A percentile compares a stretch with the other conserved stretches of the same genome.
Conservation (phyloP, 2,329 filamentous ascomycete genomes). For the Colletotrichum sp. region DNA sequence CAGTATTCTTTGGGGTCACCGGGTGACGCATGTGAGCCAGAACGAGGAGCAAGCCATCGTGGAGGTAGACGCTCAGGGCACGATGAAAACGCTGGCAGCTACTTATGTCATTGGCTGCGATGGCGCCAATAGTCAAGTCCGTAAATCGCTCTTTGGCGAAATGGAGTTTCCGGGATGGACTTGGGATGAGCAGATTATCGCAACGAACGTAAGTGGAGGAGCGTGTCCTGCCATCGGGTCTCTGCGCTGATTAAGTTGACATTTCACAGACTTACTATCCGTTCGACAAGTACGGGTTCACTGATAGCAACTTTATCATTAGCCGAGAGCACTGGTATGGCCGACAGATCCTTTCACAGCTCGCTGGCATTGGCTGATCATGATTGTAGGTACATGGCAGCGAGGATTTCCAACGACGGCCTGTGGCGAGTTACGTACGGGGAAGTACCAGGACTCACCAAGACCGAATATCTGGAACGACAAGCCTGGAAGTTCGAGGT, state of each 20-base stretch:
- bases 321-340: neutral
- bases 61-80: neutral
- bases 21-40: neutral
- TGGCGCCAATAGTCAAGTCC: neutral
- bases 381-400: neutral
- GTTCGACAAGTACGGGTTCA: neutral
- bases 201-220: neutral
- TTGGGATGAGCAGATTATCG: neutral
- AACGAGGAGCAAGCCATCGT: neutral
- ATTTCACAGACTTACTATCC: neutral
- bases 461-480: neutral
- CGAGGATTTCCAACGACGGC: neutral
- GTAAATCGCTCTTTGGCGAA: neutral
- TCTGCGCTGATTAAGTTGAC: neutral
- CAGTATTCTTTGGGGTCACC: neutral
- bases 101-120: neutral
- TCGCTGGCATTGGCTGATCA: neutral
- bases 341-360: accelerated
- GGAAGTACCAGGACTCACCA: neutral
- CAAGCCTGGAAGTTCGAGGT: neutral
- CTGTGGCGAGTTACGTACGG: neutral
- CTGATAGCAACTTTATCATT: neutral
- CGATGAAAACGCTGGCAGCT: neutral
- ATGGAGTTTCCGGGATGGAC: neutral
- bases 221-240: neutral